Percentiles rank a stretch among this genome's conserved stretches.
phyloP scores from a whole-genome alignment of 1,284 basidiomycete genomes.

The Pyrrhoderma noxium region DNA sequence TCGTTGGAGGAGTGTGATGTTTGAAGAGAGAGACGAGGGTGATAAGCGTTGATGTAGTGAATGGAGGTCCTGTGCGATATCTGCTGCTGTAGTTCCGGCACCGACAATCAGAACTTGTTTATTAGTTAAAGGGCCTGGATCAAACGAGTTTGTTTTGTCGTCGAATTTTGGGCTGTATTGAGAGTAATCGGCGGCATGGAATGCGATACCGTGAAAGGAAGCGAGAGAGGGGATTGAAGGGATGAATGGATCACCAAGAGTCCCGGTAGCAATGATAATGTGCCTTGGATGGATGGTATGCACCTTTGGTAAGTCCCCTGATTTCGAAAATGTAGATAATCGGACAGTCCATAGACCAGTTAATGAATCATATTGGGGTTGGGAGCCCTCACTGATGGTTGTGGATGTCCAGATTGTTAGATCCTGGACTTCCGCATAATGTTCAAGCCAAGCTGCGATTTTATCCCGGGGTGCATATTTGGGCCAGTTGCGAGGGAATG shows the following conservation, averaged over 20 bases:
- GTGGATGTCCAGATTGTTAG: conserved; percentile 31
- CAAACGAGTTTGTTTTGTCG: too few relatives aligned
- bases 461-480: conserved; percentile 32
- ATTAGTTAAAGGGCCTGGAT: conserved; percentile 25
- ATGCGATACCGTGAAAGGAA: conserved; percentile 27
- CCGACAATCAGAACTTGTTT: conserved; percentile 34
- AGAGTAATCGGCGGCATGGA: conserved; percentile 29
- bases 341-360: conserved; percentile 29
- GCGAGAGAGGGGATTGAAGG: conserved; percentile 27
- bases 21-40: conserved; percentile 18
- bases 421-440: conserved; percentile 32
- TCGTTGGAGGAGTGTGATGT: conserved; percentile 36
- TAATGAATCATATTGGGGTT: conserved; percentile 26
- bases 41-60: conserved; percentile 18
- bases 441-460: conserved; percentile 34
- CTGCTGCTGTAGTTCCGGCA: conserved; percentile 34
- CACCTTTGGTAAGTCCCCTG: conserved; percentile 21
- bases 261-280: conserved; percentile 33
- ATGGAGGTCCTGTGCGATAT: conserved; percentile 33
- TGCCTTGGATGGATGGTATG: conserved; percentile 29
- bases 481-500: conserved; percentile 33
- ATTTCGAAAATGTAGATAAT: too few relatives aligned
- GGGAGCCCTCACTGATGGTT: conserved; percentile 23
- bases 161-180: too few relatives aligned
- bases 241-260: conserved; percentile 29